Base-by-base conservation (phyloP, 345 rosid species). In the Salix exigua region DNA sequence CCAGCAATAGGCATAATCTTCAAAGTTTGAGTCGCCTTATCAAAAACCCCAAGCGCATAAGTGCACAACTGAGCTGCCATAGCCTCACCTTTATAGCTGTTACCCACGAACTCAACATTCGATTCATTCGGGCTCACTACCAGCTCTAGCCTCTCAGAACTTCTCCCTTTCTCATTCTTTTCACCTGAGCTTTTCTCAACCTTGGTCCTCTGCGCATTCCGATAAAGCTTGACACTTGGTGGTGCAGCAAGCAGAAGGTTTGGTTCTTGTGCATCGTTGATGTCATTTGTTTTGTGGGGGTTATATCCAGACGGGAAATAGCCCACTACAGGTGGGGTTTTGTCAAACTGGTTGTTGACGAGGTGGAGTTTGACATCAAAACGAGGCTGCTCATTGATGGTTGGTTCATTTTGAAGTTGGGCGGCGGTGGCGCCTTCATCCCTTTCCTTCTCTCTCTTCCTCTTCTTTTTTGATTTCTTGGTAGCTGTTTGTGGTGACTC, bases 301-400 rank as follows among this genome's bases (percentile, higher is more conserved):
- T 84, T 80, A 81, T 85, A 95, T n/a, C 90, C 89, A 65, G 92
- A 88, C 16, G 96, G 86, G 86, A 93, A 90, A 78, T 95, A 95
- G 18, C 90, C 97, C 11, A 90, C 90, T 7, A 95, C 65, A 19
- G 97, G 97, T 23, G 87, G 79, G 37, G 81, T 74, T 78, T 82
- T 85, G 70, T 88, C 89, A 33, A 88, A 66, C 31, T 81, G 83
- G 30, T 85, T 92, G 0, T 61, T 72, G 42, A 89, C 65, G 75
- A 79, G 79, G 53, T 88, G 78, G 21, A 91, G 73, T 44, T 50
- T 88, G 16, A 87, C 85, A 48, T 78, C 48, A 26, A 48, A 0
- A 18, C 31, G 48, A 7, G 33, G 26, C 16, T 37, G 67, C 48
- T 73, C 70, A 33, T 8, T 30, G 58, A 3, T 46, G 42, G 73